Conservation (phyloP, 805 yeast genomes). For the Wickerhamomyces chambardii region DNA sequence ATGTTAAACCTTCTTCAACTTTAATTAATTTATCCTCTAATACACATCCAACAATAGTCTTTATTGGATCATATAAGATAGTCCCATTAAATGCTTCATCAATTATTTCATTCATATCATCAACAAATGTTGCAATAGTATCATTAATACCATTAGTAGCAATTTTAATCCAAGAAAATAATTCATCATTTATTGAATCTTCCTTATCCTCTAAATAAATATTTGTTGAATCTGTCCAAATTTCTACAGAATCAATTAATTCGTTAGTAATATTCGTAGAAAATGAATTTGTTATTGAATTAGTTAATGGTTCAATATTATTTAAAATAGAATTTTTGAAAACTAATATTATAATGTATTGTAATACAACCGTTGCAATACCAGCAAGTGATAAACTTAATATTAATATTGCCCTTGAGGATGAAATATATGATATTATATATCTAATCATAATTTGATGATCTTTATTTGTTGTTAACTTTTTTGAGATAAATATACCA, state of each 20-base stretch:
- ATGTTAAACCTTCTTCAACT: conserved; percentile 64
- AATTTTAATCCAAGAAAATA: conserved; percentile 57
- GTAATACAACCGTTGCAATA: conserved; percentile 41
- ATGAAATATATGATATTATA: conserved; percentile 34
- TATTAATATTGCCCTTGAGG: conserved; percentile 40
- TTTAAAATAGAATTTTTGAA: conserved; percentile 12
- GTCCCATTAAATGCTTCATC: conserved; percentile 59
- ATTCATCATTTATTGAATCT: conserved; percentile 43
- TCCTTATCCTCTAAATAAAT: conserved; percentile 39
- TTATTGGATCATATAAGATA: conserved; percentile 51
- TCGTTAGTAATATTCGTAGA: conserved; percentile 8
- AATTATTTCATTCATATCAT: conserved; percentile 49
- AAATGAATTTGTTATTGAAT: conserved; percentile 1
- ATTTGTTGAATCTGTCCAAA: conserved; percentile 55
- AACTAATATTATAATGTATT: conserved; percentile 34
- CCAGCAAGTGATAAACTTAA: conserved; percentile 53
- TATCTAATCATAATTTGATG: conserved; percentile 21
- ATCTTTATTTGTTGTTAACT: conserved; percentile 1
- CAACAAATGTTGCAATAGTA: conserved; percentile 50
- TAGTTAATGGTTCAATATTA: conserved; percentile 1
- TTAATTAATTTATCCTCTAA: conserved; percentile 63
- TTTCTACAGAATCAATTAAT: conserved; percentile 23
- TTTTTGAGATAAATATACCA: conserved; percentile 9
- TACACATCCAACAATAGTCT: conserved; percentile 68
- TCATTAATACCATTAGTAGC: conserved; percentile 50